Evolutionary conservation across 352 stramenopile species (phyloP).

Genomic region (Hyaloperonospora arabidopsidis): DNA sequence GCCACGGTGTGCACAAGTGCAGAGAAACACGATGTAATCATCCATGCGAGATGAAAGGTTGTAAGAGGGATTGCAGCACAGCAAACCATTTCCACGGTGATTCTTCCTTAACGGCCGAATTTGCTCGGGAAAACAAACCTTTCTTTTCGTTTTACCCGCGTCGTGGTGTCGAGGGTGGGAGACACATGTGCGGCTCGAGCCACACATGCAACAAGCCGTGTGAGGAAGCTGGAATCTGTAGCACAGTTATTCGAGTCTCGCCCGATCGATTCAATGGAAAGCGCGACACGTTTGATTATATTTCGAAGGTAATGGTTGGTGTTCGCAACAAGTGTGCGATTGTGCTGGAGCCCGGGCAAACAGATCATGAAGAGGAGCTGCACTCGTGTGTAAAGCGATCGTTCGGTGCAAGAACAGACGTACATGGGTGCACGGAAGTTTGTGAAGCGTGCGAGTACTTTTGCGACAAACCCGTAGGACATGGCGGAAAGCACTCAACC

Average conservation of each 20-base stretch:
- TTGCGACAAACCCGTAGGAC: slow-evolving; percentile 33
- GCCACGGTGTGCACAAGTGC: slow-evolving; percentile 35
- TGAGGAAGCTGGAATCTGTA: slow-evolving; percentile 32
- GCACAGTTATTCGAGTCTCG: slow-evolving; percentile 27
- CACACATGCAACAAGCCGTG: slow-evolving; percentile 27
- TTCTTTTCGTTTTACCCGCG: background rate
- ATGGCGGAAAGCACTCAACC: slow-evolving; percentile 28
- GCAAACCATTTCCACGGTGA: slow-evolving; percentile 38
- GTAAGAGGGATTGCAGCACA: slow-evolving; percentile 26
- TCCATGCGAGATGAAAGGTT: slow-evolving; percentile 27
- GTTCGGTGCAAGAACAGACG: slow-evolving; percentile 10
- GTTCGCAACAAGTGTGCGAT: slow-evolving; percentile 2
- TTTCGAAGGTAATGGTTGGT: slow-evolving; percentile 32
- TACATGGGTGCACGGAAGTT: slow-evolving; percentile 26
- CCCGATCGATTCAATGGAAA: slow-evolving; percentile 26
- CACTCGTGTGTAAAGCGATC: slow-evolving; percentile 18
- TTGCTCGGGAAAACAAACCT: slow-evolving; percentile 24
- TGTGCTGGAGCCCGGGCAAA: slow-evolving; percentile 15
- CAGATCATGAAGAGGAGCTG: slow-evolving; percentile 10
- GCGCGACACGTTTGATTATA: slow-evolving; percentile 32
- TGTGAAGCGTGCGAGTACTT: slow-evolving; percentile 39
- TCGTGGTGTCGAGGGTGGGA: background rate
- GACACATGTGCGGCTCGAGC: slow-evolving; percentile 27
- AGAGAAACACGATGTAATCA: slow-evolving; percentile 26
- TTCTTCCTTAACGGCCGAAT: slow-evolving; percentile 6